phyloP scores from a whole-genome alignment of 306 rosid species.

The Ceratonia siliqua region DNA sequence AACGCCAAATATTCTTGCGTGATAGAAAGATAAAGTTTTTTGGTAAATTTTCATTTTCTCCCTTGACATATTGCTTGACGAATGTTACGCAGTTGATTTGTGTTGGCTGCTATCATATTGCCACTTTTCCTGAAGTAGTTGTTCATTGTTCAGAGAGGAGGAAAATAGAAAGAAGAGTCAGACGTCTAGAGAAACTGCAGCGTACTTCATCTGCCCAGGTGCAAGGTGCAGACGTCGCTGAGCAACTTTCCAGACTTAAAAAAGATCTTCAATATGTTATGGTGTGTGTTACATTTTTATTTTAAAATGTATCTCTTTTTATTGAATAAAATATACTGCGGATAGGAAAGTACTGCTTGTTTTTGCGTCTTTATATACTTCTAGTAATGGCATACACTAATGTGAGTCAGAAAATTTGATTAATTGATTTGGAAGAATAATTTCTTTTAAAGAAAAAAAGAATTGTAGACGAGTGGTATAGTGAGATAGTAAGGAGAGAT shows the following conservation, averaged over 20 bases:
- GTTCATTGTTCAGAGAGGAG: slow-evolving; percentile 67
- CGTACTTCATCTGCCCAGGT: slow-evolving; percentile 68
- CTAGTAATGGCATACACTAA: background rate
- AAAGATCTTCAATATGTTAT: slow-evolving; percentile 93
- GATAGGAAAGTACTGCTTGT: background rate
- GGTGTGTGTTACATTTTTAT: slow-evolving; percentile 46
- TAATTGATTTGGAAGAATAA: background rate
- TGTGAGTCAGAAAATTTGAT: background rate
- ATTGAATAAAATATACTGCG: background rate
- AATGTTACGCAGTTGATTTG: background rate
- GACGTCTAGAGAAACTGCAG: slow-evolving; percentile 85
- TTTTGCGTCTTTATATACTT: background rate
- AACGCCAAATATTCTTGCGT: slow-evolving; percentile 79
- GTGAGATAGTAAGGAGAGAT: background rate
- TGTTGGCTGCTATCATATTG: background rate
- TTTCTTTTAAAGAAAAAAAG: too few species aligned
- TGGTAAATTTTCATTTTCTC: slow-evolving; percentile 44
- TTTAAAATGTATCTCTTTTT: background rate
- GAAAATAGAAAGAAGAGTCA: slow-evolving; percentile 82
- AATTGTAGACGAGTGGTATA: background rate
- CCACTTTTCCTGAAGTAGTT: slow-evolving; percentile 12
- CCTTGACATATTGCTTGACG: background rate
- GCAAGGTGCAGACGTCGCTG: slow-evolving; percentile 57
- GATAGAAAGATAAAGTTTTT: slow-evolving; percentile 90
- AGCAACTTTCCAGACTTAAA: slow-evolving; percentile 77